A percentile compares a stretch with the other conserved stretches of the same genome.
Evolutionary conservation across 108 stramenopile genomes (phyloP).

Genomic region (Cylindrotheca closterium): DNA sequence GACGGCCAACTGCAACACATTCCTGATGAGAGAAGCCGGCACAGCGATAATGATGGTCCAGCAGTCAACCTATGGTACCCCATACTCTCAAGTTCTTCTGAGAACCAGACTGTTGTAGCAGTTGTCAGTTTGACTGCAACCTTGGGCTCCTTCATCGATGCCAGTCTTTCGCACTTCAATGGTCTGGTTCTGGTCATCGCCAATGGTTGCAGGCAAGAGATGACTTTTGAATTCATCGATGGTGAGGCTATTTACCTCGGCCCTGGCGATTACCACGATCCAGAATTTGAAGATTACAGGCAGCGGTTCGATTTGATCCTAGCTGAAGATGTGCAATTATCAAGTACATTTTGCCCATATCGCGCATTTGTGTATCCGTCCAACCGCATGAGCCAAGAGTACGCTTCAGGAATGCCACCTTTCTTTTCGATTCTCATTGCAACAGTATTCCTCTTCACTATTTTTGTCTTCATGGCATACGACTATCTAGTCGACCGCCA

Average conservation of each 20-base stretch:
- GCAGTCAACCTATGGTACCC: not conserved
- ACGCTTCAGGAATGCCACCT: conserved; percentile 19
- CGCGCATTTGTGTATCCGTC: conserved; percentile 48
- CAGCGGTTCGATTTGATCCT: not conserved
- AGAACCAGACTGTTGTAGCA: conserved; percentile 32
- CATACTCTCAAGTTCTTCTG: not conserved
- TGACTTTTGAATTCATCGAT: conserved; percentile 14
- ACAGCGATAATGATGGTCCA: not conserved
- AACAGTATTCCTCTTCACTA: not conserved
- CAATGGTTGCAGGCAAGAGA: conserved; percentile 19
- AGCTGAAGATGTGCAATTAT: not conserved
- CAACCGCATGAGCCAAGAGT: conserved; percentile 30
- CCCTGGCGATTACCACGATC: conserved; percentile 13
- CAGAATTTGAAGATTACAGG: not conserved
- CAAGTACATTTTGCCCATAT: conserved; percentile 24
- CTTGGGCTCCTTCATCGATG: conserved; percentile 38
- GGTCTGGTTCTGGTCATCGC: conserved; percentile 51
- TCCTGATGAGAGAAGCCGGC: not conserved
- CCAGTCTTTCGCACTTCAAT: conserved; percentile 42
- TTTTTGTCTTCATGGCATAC: not conserved
- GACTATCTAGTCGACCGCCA: conserved; percentile 3
- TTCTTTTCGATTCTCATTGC: not conserved
- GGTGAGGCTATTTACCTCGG: conserved; percentile 12
- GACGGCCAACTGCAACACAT: not conserved
- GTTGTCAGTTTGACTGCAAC: conserved; percentile 41